Conservation (phyloP, 108 stramenopile species). For the Nitzschia sp. region DNA sequence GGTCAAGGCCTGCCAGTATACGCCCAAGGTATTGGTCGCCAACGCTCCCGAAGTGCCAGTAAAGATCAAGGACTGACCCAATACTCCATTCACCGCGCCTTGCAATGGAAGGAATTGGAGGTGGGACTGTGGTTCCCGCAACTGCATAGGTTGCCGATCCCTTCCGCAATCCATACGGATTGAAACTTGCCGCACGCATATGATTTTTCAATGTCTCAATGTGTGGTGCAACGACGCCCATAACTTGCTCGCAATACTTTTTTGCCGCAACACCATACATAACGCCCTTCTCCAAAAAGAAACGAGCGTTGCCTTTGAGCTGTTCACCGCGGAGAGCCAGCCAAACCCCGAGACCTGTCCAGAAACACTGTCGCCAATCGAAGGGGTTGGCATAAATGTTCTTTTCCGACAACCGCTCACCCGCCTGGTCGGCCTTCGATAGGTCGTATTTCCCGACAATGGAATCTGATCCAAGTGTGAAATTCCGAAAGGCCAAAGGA, state of each 20-base stretch:
- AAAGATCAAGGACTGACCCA: constrained; percentile 42
- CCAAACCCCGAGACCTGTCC: constrained; percentile 6
- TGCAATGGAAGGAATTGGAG: constrained; percentile 37
- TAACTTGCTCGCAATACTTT: constrained; percentile 2
- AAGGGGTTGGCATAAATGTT: constrained; percentile 37
- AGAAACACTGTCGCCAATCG: not conserved
- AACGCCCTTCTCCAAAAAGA: not conserved
- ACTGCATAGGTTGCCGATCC: constrained; percentile 33
- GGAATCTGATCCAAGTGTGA: constrained; percentile 16
- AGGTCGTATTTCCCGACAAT: constrained; percentile 26
- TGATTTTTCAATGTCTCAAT: not conserved
- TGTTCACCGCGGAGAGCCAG: not conserved
- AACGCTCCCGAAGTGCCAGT: constrained; percentile 34
- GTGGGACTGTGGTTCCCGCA: constrained; percentile 33
- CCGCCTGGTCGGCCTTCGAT: constrained; percentile 31
- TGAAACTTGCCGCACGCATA: constrained; percentile 14
- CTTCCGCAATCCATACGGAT: constrained; percentile 42
- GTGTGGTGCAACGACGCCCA: not conserved
- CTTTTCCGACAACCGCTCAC: constrained; percentile 29
- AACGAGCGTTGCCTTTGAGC: not conserved
- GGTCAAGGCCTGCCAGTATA: constrained; percentile 25
- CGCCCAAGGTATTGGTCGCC: constrained; percentile 48
- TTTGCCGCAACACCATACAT: not conserved
- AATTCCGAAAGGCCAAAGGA: constrained; percentile 21
- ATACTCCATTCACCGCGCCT: constrained; percentile 43